A percentile compares a stretch with the other conserved stretches of the same genome.
These are phyloP conservation scores for Leccinum subtestaceum DNA, from an alignment of 768 basidiomycete genomes.

Conservation along the genomic window DNA sequence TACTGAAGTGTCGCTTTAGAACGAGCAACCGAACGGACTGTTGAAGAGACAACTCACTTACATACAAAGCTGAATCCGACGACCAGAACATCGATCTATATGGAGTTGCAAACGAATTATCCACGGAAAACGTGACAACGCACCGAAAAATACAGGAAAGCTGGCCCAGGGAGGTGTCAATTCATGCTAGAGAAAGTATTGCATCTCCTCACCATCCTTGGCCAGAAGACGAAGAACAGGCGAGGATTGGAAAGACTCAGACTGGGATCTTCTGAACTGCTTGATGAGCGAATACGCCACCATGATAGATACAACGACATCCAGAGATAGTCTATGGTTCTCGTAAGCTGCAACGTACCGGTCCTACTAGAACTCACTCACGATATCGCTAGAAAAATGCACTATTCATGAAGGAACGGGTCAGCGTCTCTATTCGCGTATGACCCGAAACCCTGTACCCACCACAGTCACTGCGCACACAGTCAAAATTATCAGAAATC, in stretches of 20 bases:
- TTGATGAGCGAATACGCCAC: slow-evolving; percentile 3
- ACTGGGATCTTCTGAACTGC: not conserved
- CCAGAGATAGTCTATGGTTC: not conserved
- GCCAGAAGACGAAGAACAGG: not conserved
- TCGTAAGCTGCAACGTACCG: not conserved
- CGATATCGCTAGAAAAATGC: not conserved
- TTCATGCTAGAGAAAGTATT: not conserved
- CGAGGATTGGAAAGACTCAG: not conserved
- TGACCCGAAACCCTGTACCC: not conserved
- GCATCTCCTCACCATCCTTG: slow-evolving; percentile 10
- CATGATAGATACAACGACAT: slow-evolving; percentile 1
- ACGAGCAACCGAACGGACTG: not conserved
- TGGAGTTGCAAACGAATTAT: not conserved
- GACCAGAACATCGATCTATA: not conserved
- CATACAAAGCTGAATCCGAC: not conserved
- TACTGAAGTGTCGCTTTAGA: not conserved
- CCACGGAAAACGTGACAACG: not conserved
- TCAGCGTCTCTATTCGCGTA: too few species aligned
- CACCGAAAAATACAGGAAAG: not conserved
- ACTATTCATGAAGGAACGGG: not conserved
- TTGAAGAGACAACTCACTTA: slow-evolving; percentile 3
- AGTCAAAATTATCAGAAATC: not conserved
- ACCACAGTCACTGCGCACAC: not conserved
- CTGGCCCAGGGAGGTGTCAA: not conserved
- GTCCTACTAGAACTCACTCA: not conserved